Evolutionary conservation across 768 basidiomycete genomes (phyloP).

Genomic region (Gymnopilus dilepis): DNA sequence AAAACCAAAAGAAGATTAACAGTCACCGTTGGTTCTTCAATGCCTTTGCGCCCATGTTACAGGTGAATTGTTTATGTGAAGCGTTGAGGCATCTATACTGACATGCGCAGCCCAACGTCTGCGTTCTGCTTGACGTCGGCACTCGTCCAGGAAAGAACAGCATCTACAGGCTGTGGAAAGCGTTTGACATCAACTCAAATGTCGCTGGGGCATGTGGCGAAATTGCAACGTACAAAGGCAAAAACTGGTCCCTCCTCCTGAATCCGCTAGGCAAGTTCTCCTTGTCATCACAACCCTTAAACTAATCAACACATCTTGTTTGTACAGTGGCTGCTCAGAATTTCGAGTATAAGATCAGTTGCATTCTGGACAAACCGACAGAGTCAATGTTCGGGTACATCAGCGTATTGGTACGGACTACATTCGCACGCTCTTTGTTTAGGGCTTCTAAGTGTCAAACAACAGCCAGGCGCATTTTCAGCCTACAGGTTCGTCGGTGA

Average conservation of each 20-base stretch:
- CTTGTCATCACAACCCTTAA: not conserved
- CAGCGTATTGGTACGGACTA: constrained; percentile 75
- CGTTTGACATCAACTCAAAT: constrained; percentile 89
- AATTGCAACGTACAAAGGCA: constrained; percentile 91
- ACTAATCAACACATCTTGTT: not conserved
- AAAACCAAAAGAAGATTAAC: constrained; percentile 97
- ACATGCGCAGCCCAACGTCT: constrained; percentile 77
- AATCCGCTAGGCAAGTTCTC: constrained; percentile 76
- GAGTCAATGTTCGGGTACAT: constrained; percentile 96
- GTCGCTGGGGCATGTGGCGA: constrained; percentile 98
- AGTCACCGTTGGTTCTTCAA: constrained; percentile 98
- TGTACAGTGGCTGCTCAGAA: constrained; percentile 87
- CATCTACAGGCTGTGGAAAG: constrained; percentile 95
- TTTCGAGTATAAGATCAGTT: constrained; percentile 93
- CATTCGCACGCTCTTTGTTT: not conserved
- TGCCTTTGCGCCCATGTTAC: constrained; percentile 83
- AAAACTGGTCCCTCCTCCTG: constrained; percentile 77
- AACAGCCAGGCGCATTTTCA: constrained; percentile 92
- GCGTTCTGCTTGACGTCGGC: constrained; percentile 92
- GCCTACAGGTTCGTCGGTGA: constrained; percentile 65
- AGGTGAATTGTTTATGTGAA: constrained; percentile 47
- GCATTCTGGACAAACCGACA: constrained; percentile 89
- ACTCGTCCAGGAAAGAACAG: constrained; percentile 89
- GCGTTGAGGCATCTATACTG: not conserved
- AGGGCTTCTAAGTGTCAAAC: not conserved